Conservation (phyloP, 139 green algal genomes). For the Chlamydomonas sp. region DNA sequence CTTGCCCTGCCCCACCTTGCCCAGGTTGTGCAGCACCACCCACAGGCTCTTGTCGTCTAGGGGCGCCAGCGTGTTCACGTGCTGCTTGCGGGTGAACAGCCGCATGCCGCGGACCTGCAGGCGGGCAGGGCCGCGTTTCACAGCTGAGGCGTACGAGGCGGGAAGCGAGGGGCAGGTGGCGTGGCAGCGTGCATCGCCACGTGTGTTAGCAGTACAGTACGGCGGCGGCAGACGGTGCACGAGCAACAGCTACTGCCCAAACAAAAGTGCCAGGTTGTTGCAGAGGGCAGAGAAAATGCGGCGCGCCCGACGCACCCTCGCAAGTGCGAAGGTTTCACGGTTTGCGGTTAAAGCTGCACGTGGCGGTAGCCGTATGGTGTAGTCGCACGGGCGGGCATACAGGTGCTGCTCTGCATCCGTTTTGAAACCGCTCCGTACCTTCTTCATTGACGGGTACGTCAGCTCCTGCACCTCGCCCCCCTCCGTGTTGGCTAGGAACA, state of each 20-base stretch:
- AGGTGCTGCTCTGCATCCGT: background rate
- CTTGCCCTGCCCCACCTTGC: conserved; percentile 37
- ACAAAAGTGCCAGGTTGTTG: no score
- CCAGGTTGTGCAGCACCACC: conserved; percentile 85
- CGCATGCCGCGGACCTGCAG: conserved; percentile 52
- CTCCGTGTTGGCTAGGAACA: conserved; percentile 78
- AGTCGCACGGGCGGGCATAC: background rate
- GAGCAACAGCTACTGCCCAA: no score
- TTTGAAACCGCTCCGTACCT: conserved; percentile 23
- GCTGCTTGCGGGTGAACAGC: conserved; percentile 74
- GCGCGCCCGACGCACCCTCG: no score
- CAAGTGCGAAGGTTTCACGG: no score
- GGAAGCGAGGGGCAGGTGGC: no score
- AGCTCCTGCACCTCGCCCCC: conserved; percentile 74
- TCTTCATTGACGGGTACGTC: conserved; percentile 62
- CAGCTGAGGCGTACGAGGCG: background rate
- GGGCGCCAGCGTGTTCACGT: conserved; percentile 82
- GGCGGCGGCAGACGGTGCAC: no score
- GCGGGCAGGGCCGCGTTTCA: background rate
- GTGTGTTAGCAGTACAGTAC: no score
- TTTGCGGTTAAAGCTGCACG: no score
- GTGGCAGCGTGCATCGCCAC: no score
- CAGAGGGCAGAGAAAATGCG: no score
- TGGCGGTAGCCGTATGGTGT: background rate
- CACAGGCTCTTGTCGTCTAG: conserved; percentile 60